Evolutionary conservation across 2,329 filamentous ascomycete species (phyloP), one percentile per base, ranked within the genome.

Genomic region (Trichoderma koningiopsis): DNA sequence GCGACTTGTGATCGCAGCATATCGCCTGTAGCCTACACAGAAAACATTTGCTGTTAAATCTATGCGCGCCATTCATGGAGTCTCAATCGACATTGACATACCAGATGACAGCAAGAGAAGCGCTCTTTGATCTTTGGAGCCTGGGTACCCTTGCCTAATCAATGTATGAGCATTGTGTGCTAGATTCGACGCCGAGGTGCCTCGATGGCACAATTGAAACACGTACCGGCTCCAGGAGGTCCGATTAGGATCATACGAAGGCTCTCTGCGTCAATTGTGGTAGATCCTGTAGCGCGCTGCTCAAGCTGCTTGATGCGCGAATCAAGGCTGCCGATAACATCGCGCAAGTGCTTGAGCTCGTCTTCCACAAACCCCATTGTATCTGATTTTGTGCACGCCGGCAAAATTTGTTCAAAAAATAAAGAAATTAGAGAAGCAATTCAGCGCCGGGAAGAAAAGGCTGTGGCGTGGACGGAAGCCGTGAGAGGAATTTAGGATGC

Each of bases 1-100:
- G 95, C 92, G 79, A 99, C 96, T 83, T 99, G 96, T 75, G 94
- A 97, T 78, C 96, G 94, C 78, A 99, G 89, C 96, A 99, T 99
- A 83, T 99, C 96, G 81, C 96, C 96, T 70, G 96, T 99, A 73
- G 96, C 96, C 94, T 97, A 71, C 52, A 73, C 70, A 70, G 68
- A 69, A 74, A 24, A 66, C 11, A 31, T 10, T 29, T 22, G n/a
- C 22, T 24, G 35, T 65, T 33, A 65, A 35, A n/a, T 19, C 43
- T 22, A 56, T 57, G 35, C 16, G 37, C 49, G 24, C 52, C 22
- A 33, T 65, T 19, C 62, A 55, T n/a, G 7, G 24, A 16, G 27
- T 22, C 24, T 37, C 52, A 43, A 57, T 57, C 43, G 49, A 33
- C n/a, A 27, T n/a, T 24, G n/a, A 78, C 91, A 78, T 89, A 97